Base-by-base conservation (phyloP, 2,329 filamentous ascomycete genomes). In the Monosporascus sp. region DNA sequence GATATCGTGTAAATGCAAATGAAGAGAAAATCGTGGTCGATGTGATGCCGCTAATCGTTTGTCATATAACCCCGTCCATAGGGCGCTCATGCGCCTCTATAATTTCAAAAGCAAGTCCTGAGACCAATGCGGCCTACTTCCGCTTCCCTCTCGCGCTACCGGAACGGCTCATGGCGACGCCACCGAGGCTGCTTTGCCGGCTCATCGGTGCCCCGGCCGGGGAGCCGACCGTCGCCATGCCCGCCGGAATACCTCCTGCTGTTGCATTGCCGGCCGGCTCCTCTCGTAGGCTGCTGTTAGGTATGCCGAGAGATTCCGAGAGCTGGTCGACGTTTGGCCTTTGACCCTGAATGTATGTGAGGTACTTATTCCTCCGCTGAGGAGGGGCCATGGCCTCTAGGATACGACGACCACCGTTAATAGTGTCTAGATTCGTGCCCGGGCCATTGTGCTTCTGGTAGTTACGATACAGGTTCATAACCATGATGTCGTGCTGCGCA, bases 391-490 rank as follows among this genome's bases (percentile, higher is more conserved):
- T 78, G 31, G 76, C 74, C 62, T 84, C 78, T n/a, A 85, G 74
- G 8, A 84, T 69, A 58, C 74, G 78, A 50, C 80, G 78, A 52
- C 80, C 74, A 27, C 80, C 79, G 53, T 76, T 78, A 43, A 76
- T 72, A 5, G 73, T 70, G 54, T 82, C 78, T n/a, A 85, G 74
- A 52, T 82, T 81, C 35, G 80, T 74, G 2, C 81, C 81, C 2
- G 74, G 70, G 55, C 78, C 80, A 62, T 82, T 74, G 5, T 69
- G 69, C 52, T 74, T 70, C 62, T 81, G 78, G 58, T 84, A 85
- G 58, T 79, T 76, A 63, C 78, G 78, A 60, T 81, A 78, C 56
- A 79, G 75, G 37, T 78, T 78, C 72, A 87, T 82, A 48, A 86
- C 77, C 9, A 77, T 73, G 27, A 85, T 67, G 50, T 85, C 83